Evolutionary conservation across 768 basidiomycete genomes (phyloP), one percentile per base, ranked within the genome.

Genomic region (Mycena chlorophos): DNA sequence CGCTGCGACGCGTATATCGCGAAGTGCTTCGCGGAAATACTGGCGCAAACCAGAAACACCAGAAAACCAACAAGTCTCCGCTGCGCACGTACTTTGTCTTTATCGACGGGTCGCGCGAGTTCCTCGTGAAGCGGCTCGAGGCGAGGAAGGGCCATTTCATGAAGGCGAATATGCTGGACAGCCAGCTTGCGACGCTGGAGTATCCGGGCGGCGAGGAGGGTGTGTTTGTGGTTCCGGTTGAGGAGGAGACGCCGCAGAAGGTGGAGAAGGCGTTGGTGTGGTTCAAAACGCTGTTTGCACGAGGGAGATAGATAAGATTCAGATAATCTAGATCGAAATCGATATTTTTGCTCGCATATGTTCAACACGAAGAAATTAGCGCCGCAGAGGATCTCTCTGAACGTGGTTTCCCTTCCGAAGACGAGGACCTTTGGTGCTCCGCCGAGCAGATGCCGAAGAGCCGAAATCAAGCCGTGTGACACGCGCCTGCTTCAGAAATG

Each of bases 31-130:
- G 95, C 8, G 94, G 91, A 12, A 71, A 61, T 42, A 34, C 57
- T 30, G 53, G 65, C 34, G 59, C 57, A 25, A 37, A 51, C 20
- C 47, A 17, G 27, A 23, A 38, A 28, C 49, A 47, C 30, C 2
- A n/a, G 54, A 22, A 14, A 50, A 56, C 28, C 52, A 56, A 20
- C 38, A 49, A 10, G 51, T 31, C 38, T 52, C 51, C 59, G 25
- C 69, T 88, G 53, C 71, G 75, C 56, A 93, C 93, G 6, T 87
- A 78, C 66, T 94, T 98, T 65, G 85, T 96, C 54, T 95, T 86
- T 67, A 83, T 92, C 59, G 73, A 86, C 29, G 91, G 89, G 10
- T 65, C 75, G 19, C 68, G 74, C 39, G 76, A 81, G 25, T 64
- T 85, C 48, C 65, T 94, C 54, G 51, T 78, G 67, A 82, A 84